phyloP scores from a whole-genome alignment of 768 basidiomycete genomes.

The Sistotremastrum niveocremeum region DNA sequence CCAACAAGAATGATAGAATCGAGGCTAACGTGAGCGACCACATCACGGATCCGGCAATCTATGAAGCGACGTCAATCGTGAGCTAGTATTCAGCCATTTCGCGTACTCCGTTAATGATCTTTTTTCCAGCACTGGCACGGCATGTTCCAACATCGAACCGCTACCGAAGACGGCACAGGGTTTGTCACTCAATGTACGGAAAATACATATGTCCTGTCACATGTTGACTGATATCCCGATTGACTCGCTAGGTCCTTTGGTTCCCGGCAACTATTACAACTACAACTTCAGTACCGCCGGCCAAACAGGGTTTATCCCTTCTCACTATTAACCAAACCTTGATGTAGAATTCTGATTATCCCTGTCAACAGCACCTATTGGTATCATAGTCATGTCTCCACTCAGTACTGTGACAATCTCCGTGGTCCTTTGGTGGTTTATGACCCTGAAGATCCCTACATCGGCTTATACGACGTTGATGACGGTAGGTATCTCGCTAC shows the following conservation, averaged over 20 bases:
- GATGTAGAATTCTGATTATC: neutral
- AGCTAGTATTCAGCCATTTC: conserved; percentile 5
- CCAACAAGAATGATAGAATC: conserved; percentile 20
- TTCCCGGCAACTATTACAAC: too few relatives aligned
- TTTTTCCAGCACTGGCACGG: conserved; percentile 41
- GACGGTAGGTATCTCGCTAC: conserved; percentile 10
- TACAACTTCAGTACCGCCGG: too few relatives aligned
- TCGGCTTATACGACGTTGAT: conserved; percentile 20
- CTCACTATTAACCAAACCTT: too few relatives aligned
- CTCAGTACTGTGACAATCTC: conserved; percentile 11
- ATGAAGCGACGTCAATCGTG: conserved; percentile 37
- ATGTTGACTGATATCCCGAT: too few relatives aligned
- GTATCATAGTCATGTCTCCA: conserved; percentile 8
- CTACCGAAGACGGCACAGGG: conserved; percentile 31
- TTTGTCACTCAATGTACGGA: conserved; percentile 13
- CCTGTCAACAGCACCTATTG: conserved; percentile 1
- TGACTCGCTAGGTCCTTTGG: too few relatives aligned
- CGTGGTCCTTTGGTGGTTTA: conserved; percentile 5
- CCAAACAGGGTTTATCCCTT: too few relatives aligned
- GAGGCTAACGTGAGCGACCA: conserved; percentile 30
- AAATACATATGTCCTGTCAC: too few relatives aligned
- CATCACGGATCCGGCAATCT: conserved; percentile 34
- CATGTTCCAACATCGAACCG: conserved; percentile 27
- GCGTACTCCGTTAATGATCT: neutral
- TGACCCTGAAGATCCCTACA: neutral